Conservation (phyloP, 495 filamentous ascomycete genomes). For the Aspergillus sclerotioniger region DNA sequence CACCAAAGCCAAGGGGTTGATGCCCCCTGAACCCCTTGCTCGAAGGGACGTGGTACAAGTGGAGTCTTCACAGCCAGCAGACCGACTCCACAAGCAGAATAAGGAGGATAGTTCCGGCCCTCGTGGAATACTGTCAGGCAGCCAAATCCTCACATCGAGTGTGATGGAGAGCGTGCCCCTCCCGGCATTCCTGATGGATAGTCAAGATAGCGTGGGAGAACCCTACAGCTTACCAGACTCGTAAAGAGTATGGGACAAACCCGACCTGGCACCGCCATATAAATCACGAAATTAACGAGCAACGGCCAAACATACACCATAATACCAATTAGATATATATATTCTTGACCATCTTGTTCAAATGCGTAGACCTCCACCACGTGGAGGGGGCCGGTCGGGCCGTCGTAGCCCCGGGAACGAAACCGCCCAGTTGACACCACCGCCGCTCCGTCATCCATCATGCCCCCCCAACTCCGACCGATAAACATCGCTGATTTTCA, state of each 20-base stretch:
- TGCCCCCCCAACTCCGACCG: constrained; percentile 4
- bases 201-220: constrained; percentile 46
- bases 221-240: constrained; percentile 35
- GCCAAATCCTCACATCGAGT: constrained; percentile 43
- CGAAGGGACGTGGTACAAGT: constrained; percentile 38
- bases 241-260: not conserved
- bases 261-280: not conserved
- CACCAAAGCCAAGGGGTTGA: constrained; percentile 7
- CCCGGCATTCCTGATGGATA: constrained; percentile 40
- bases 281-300: not conserved
- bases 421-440: constrained; percentile 5
- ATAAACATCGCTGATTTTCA: not conserved
- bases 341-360: not conserved
- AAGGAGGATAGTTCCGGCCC: constrained; percentile 11
- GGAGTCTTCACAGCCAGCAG: constrained; percentile 44
- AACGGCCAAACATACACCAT: not conserved
- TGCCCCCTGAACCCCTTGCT: constrained; percentile 21
- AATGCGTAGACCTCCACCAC: not conserved
- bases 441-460: constrained; percentile 5
- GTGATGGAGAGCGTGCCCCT: constrained; percentile 49
- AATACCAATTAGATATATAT: not conserved
- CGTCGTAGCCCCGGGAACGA: constrained; percentile 26
- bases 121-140: constrained; percentile 31
- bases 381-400: constrained; percentile 16
- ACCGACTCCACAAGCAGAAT: constrained; percentile 23